A percentile compares a stretch with the other conserved stretches of the same genome.
phyloP scores from a whole-genome alignment of 148 eudicot genomes.

The Vaccinium myrtillus region DNA sequence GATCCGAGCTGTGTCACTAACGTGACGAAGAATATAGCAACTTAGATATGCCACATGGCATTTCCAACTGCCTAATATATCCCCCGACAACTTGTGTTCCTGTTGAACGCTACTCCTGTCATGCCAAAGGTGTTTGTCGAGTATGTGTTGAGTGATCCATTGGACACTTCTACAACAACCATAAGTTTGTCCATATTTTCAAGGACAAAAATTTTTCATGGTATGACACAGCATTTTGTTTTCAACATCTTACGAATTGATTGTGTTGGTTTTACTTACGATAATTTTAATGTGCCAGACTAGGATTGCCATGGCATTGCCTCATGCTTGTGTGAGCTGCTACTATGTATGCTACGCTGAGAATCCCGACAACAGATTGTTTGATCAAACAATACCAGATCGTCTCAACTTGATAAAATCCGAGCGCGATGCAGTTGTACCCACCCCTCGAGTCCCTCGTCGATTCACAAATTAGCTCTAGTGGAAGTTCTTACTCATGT shows the following conservation, averaged over 20 bases:
- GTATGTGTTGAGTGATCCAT: not conserved
- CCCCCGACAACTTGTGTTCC: not conserved
- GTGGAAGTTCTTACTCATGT: not conserved
- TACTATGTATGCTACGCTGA: conserved; percentile 96
- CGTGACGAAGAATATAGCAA: not conserved
- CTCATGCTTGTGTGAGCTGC: conserved; percentile 95
- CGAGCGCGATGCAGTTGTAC: conserved; percentile 54
- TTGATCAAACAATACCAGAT: conserved; percentile 60
- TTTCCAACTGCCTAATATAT: not conserved
- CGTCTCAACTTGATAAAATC: conserved; percentile 47
- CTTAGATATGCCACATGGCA: not conserved
- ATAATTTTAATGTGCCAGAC: conserved; percentile 45
- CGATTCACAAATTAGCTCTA: conserved; percentile 39
- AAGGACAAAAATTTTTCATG: not conserved
- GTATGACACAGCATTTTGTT: not conserved
- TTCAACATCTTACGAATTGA: not conserved
- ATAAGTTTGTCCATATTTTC: not conserved
- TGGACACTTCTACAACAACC: not conserved
- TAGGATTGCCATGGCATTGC: conserved; percentile 93
- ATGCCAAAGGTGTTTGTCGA: not conserved
- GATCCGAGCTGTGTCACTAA: not conserved
- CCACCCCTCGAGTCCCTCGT: conserved; percentile 81
- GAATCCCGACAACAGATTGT: conserved; percentile 69
- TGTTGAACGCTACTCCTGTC: not conserved
- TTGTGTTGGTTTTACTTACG: not conserved